Evolutionary conservation across 208 protist species (phyloP).

Genomic region (Leishmania guyanensis): DNA sequence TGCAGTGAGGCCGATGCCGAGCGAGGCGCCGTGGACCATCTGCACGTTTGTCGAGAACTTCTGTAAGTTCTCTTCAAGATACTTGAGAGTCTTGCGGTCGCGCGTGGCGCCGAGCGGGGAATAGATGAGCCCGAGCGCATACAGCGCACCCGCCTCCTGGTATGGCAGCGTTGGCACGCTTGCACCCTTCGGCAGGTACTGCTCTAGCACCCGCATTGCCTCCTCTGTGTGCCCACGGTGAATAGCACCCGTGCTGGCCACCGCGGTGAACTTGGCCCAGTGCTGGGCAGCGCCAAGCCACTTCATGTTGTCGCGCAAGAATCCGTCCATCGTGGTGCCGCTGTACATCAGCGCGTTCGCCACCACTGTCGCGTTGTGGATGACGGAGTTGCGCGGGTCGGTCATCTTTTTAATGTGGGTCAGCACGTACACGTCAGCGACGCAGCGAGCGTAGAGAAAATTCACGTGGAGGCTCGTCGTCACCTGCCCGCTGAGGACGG

Average conservation of each 20-base stretch:
- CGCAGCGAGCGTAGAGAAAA: constrained; percentile 96
- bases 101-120: constrained; percentile 89
- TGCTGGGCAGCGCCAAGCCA: constrained; percentile 96
- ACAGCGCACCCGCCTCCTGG: constrained; percentile 97
- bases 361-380: constrained; percentile 96
- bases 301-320: constrained; percentile 97
- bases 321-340: constrained; percentile 98
- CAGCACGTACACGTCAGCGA: constrained; percentile 94
- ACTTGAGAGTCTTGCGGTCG: constrained; percentile 76
- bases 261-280: constrained; percentile 98
- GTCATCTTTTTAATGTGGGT: constrained; percentile 95
- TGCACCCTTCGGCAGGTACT: constrained; percentile 91
- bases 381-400: constrained; percentile 66
- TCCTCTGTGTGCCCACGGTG: constrained; percentile 95
- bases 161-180: constrained; percentile 83
- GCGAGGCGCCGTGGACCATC: constrained; percentile 97
- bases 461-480: constrained; percentile 94
- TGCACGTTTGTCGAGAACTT: constrained; percentile 81
- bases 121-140: constrained; percentile 98
- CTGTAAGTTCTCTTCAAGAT: constrained; percentile 73
- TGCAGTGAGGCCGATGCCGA: constrained; percentile 95
- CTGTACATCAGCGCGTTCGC: constrained; percentile 97
- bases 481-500: constrained; percentile 83
- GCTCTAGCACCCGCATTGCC: constrained; percentile 85
- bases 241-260: constrained; percentile 97